A percentile compares a stretch with the other conserved stretches of the same genome.
phyloP scores from a whole-genome alignment of 805 yeast genomes.

The Hanseniaspora taiwanica region DNA sequence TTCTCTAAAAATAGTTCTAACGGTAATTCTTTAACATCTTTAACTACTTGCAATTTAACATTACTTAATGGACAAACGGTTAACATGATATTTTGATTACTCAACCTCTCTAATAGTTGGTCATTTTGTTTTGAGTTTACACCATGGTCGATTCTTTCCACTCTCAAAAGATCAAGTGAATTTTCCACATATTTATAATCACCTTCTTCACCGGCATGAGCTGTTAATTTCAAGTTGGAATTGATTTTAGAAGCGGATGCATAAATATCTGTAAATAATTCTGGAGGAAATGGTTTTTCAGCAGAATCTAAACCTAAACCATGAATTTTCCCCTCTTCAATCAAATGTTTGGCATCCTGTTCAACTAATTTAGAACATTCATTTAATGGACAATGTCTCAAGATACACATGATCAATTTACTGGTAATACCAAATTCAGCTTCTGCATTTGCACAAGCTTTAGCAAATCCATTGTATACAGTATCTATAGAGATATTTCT shows the following conservation, averaged over 20 bases:
- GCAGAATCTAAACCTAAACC: conserved; percentile 78
- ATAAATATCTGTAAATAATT: conserved; percentile 53
- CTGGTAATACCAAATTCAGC: conserved; percentile 47
- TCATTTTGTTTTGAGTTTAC: conserved; percentile 47
- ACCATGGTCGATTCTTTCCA: conserved; percentile 72
- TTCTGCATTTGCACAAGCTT: conserved; percentile 51
- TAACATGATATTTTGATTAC: conserved; percentile 41
- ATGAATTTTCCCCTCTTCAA: conserved; percentile 44
- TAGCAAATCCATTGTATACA: conserved; percentile 52
- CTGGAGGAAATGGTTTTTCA: conserved; percentile 69
- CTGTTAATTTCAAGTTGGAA: conserved; percentile 52
- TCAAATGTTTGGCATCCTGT: conserved; percentile 33
- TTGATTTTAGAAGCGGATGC: conserved; percentile 31
- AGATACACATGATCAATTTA: conserved; percentile 67
- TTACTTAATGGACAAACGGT: conserved; percentile 72
- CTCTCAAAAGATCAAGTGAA: conserved; percentile 46
- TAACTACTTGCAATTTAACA: conserved; percentile 60
- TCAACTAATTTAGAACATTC: conserved; percentile 47
- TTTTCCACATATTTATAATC: conserved; percentile 52
- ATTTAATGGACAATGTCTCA: conserved; percentile 58
- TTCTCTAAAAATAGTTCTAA: conserved; percentile 44
- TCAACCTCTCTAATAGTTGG: conserved; percentile 42
- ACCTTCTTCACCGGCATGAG: conserved; percentile 88
- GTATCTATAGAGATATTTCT: conserved; percentile 47
- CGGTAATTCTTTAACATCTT: conserved; percentile 56